These are phyloP conservation scores for Penicillium longicatenatum DNA, from an alignment of 495 filamentous ascomycete genomes.

Conservation along the genomic window DNA sequence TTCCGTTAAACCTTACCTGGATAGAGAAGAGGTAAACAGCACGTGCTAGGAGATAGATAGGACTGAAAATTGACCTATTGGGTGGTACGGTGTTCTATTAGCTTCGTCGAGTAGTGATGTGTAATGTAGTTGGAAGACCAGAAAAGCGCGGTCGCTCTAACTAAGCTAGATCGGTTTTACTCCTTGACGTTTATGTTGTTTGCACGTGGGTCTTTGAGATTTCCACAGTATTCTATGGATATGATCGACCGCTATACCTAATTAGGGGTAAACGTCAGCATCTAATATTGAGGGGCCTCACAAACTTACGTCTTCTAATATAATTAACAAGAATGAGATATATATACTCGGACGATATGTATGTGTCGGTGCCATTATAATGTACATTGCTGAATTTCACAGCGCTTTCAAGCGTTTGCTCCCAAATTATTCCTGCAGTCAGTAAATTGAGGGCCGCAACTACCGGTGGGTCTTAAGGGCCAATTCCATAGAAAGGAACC, in stretches of 20 bases:
- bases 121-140: neutral
- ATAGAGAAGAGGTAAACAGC: too few relatives aligned
- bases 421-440: neutral
- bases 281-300: conserved; percentile 8
- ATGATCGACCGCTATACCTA: conserved; percentile 12
- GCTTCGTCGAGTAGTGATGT: too few relatives aligned
- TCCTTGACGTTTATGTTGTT: conserved; percentile 9
- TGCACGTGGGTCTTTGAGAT: conserved; percentile 9
- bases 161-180: neutral
- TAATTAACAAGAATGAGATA: neutral
- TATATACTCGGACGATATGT: neutral
- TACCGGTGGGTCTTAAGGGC: neutral
- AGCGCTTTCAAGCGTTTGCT: neutral
- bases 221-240: conserved; percentile 9
- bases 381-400: neutral
- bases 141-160: neutral
- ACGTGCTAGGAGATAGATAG: too few relatives aligned
- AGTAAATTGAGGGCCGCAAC: neutral
- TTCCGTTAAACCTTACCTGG: too few relatives aligned
- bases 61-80: too few relatives aligned
- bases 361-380: neutral
- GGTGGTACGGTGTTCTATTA: too few relatives aligned
- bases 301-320: neutral
- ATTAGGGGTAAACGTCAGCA: conserved; percentile 6
- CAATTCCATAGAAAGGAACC: neutral